A percentile compares a stretch with the other conserved stretches of the same genome.
Evolutionary conservation across 176 grass and related monocot species (phyloP).

Genomic region (Carex littledalei): DNA sequence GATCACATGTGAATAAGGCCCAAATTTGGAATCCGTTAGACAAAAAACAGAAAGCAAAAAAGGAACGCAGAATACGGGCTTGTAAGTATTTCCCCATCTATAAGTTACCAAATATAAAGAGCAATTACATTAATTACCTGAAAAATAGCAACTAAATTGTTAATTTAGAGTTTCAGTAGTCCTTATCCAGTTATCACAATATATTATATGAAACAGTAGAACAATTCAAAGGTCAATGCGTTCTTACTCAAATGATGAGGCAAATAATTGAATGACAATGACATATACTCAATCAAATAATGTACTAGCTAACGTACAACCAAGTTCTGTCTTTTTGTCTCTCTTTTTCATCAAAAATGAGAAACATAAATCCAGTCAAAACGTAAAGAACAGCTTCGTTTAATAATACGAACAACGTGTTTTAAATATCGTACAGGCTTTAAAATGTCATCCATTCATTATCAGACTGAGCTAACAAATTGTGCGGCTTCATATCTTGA

Average conservation of each 20-base stretch:
- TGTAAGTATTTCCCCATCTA: too few species aligned
- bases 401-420: neutral
- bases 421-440: too few species aligned
- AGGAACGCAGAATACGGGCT: too few species aligned
- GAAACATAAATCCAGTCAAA: neutral
- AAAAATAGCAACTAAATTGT: too few species aligned
- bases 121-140: too few species aligned
- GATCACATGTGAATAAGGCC: too few species aligned
- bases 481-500: neutral
- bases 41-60: too few species aligned
- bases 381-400: neutral
- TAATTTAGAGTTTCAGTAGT: too few species aligned
- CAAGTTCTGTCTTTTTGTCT: neutral
- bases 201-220: neutral
- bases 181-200: too few species aligned
- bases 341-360: neutral
- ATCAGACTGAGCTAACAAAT: neutral
- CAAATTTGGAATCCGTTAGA: too few species aligned
- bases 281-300: neutral
- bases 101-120: too few species aligned
- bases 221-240: neutral
- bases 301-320: neutral
- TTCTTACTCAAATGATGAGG: neutral
- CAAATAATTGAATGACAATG: neutral
- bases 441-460: neutral